Evolutionary conservation across 2,329 filamentous ascomycete species (phyloP), one percentile per base, ranked within the genome.

Genomic region (Arthrobotrys iridis): DNA sequence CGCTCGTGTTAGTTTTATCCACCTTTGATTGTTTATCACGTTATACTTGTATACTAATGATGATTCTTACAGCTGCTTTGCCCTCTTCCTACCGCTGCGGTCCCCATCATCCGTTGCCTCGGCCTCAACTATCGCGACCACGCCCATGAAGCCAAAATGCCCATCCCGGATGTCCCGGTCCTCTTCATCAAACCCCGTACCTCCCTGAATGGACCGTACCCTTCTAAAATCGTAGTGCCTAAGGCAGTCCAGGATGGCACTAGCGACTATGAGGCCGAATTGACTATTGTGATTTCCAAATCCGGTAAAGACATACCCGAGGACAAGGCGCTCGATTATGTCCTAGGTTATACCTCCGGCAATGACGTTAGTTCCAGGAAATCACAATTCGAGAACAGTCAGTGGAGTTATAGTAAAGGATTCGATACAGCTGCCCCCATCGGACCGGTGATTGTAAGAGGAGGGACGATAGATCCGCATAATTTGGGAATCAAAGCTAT

Each of bases 251-350:
- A 93, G 81, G 85, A 84, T 52, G 83, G 84, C n/a, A 88, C 89
- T 0, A 83, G 92, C 15, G 91, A 93, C 82, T 93, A 93, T 82
- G 91, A 94, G 82, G 92, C 90, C 81, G 91, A 94, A 83, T 85
- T 94, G 4, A 89, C 93, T 11, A 85, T 88, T 37, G 84, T 93
- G 6, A 92, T 93, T 77, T 90, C 90, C 22, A 90, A 89, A 81
- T 83, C 86, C 73, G 90, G 88, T 73, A 82, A 84, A 45, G 86
- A 93, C 80, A 88, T 93, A 10, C 81, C 87, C 0, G 89, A 91
- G 82, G 84, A 84, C 0, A 82, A 87, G 20, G 91, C 91, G 0
- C 83, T 93, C n/a, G 83, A 89, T 60, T 89, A 91, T 79, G 89
- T 93, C 1, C 84, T 93, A 1, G 91, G 91, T 3, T 93, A 93